Conservation (phyloP, 1,139 yeast genomes). For the Magnusiomyces suaveolens region DNA sequence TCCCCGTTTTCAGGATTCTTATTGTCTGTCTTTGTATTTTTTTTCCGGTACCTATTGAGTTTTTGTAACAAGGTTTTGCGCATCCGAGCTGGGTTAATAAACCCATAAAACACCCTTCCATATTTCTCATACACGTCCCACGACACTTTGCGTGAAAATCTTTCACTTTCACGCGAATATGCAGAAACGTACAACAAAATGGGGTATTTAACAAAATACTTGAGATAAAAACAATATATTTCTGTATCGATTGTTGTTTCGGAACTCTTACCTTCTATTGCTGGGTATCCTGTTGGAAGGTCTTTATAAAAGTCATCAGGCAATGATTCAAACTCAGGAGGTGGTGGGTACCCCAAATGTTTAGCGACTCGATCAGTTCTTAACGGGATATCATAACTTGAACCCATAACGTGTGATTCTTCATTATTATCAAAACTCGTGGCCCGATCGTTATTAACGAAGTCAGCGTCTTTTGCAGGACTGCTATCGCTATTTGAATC, state of each 20-base stretch:
- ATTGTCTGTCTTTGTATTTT: background rate
- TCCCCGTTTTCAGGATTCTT: background rate
- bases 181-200: background rate
- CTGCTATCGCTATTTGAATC: too few species aligned
- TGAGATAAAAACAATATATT: background rate
- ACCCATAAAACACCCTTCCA: background rate
- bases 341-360: background rate
- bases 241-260: background rate
- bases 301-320: background rate
- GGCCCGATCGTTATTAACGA: too few species aligned
- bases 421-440: too few species aligned
- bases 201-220: background rate
- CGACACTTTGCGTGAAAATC: background rate
- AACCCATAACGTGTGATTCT: too few species aligned
- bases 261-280: background rate
- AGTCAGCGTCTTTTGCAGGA: too few species aligned
- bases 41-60: background rate
- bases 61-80: background rate
- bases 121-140: background rate
- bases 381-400: background rate
- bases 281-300: background rate
- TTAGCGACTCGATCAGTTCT: background rate
- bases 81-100: background rate
- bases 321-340: background rate
- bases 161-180: background rate